Evolutionary conservation across 2,329 filamentous ascomycete species (phyloP), one percentile per base, ranked within the genome.

Genomic region (Aspergillus texensis): DNA sequence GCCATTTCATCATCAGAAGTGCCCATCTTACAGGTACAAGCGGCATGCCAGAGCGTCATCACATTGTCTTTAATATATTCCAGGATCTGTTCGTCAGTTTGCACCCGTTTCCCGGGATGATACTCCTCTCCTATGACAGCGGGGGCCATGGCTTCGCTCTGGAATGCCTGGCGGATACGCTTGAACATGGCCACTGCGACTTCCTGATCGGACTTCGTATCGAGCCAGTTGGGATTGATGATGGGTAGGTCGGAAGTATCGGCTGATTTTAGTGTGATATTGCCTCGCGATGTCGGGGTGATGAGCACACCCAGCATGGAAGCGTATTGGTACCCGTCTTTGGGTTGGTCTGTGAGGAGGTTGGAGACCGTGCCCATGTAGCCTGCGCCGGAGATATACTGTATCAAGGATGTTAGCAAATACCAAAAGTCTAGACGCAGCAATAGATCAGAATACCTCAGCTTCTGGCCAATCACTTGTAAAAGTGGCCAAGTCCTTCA

Each of bases 191-290:
- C 77, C 11, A 85, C 65, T 4, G 77, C 79, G 1, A 84, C 71
- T 14, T 82, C 78, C 36, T 75, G 64, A 41, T 85, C 83, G 0
- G 75, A 69, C 10, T 73, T 71, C 19, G 77, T 70, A 1, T 72
- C 72, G 1, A 85, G 72, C 75, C 77, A 85, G 65, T 80, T 80
- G 1, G 82, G 80, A 65, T 83, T 75, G 64, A 84, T 79, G 19
- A 79, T 64, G 0, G 83, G 83, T 0, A 66, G 65, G 24, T 77
- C 74, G 0, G 66, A 61, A 0, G 72, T 77, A 14, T 77, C 71
- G 19, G 69, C 58, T 0, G 77, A 79, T 0, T 58, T 55, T n/a
- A 85, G 75, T 0, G 77, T 80, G 1, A 85, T 70, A 53, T 73
- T 83, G 4, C 83, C 83, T 0, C 79, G 78, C 0, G 81, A 83